Conservation (phyloP, 768 basidiomycete genomes). For the Mycena capillaripes region DNA sequence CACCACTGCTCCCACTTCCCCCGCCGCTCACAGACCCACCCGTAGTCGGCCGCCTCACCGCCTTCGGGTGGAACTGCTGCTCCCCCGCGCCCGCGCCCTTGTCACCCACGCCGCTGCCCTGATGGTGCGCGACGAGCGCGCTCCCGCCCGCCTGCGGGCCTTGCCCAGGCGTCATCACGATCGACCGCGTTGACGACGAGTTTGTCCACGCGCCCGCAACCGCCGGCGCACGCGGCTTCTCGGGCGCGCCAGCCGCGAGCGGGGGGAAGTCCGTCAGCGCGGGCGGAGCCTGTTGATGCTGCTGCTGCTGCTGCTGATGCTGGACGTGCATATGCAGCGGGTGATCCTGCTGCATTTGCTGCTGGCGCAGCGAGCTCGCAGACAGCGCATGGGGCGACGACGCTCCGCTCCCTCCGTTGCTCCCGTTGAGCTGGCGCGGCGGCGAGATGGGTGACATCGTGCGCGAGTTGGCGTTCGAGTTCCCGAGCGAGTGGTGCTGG, state of each 20-base stretch:
- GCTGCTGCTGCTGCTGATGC: conserved; percentile 45
- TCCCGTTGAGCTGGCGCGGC: conserved; percentile 55
- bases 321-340: conserved; percentile 6
- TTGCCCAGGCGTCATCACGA: conserved; percentile 56
- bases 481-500: background rate
- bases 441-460: conserved; percentile 59
- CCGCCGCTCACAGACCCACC: conserved; percentile 6
- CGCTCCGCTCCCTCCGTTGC: conserved; percentile 15
- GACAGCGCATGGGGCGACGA: conserved; percentile 26
- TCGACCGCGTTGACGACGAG: conserved; percentile 62
- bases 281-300: conserved; percentile 26
- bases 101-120: background rate
- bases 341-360: conserved; percentile 34
- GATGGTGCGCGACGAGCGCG: conserved; percentile 25
- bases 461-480: conserved; percentile 51
- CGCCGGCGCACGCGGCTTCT: conserved; percentile 64
- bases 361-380: conserved; percentile 29
- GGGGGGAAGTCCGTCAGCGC: conserved; percentile 80
- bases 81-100: background rate
- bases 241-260: conserved; percentile 58
- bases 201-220: conserved; percentile 82
- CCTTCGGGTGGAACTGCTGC: conserved; percentile 14
- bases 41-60: conserved; percentile 29
- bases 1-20: background rate
- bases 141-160: conserved; percentile 40